phyloP scores from a whole-genome alignment of 495 filamentous ascomycete genomes.

The Neurospora pannonica region DNA sequence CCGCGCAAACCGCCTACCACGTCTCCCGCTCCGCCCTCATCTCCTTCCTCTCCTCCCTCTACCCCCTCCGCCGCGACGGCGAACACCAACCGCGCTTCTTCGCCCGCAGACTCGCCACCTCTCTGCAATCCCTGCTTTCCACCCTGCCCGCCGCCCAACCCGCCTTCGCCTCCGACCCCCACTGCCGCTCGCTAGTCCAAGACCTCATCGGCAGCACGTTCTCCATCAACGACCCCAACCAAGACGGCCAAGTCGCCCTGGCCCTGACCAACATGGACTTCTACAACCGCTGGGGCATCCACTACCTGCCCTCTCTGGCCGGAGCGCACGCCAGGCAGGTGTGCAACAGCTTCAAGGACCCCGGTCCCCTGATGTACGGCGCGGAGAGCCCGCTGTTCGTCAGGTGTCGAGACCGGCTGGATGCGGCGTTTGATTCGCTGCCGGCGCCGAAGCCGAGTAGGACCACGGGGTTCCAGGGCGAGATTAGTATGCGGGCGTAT shows the following conservation, averaged over 20 bases:
- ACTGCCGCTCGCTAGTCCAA: conserved; percentile 25
- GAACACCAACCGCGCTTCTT: conserved; percentile 23
- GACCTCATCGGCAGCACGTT: conserved; percentile 23
- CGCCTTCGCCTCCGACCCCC: conserved; percentile 1
- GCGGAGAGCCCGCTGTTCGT: conserved; percentile 25
- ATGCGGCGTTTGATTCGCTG: conserved; percentile 28
- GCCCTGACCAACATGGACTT: conserved; percentile 19
- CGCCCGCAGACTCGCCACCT: conserved; percentile 18
- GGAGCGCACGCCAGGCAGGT: conserved; percentile 33
- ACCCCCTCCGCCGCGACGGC: conserved; percentile 11
- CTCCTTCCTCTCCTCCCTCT: conserved; percentile 27
- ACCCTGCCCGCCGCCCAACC: conserved; percentile 8
- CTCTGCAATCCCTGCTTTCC: background rate
- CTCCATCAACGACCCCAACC: background rate
- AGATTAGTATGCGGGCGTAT: conserved; percentile 21
- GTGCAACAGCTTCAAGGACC: conserved; percentile 40
- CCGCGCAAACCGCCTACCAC: conserved; percentile 29
- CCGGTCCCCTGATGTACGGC: conserved; percentile 35
- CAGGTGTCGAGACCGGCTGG: conserved; percentile 26
- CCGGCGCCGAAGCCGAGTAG: conserved; percentile 25
- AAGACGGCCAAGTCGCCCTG: conserved; percentile 27
- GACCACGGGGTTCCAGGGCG: background rate
- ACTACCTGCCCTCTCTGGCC: conserved; percentile 36
- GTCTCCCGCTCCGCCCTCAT: conserved; percentile 32
- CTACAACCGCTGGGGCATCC: conserved; percentile 32